Percentiles rank a stretch among this genome's conserved stretches.
phyloP scores from a whole-genome alignment of 495 filamentous ascomycete species.

The Penicillium herquei region DNA sequence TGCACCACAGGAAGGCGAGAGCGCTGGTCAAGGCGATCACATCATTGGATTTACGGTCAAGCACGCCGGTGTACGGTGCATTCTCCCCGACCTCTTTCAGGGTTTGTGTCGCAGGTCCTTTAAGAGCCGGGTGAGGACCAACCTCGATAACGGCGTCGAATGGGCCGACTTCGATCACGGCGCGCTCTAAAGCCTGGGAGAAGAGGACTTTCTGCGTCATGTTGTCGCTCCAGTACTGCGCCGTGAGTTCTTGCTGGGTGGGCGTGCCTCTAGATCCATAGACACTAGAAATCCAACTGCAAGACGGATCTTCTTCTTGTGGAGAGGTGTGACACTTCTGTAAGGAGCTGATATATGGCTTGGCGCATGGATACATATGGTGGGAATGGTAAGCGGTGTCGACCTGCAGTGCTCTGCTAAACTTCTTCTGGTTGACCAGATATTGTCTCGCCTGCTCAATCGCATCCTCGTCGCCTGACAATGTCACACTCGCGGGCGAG shows the following conservation, averaged over 20 bases:
- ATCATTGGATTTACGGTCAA: not conserved
- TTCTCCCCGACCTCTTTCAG: not conserved
- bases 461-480: conserved; percentile 31
- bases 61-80: not conserved
- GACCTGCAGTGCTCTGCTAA: conserved; percentile 34
- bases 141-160: conserved; percentile 2
- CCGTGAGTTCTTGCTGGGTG: not conserved
- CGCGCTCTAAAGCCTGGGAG: not conserved
- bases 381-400: conserved; percentile 9
- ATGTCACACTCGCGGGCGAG: conserved; percentile 28
- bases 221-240: conserved; percentile 3
- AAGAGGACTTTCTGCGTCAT: conserved; percentile 2
- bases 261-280: too few relatives aligned
- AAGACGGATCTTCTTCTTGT: too few relatives aligned
- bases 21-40: not conserved
- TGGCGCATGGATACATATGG: not conserved
- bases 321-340: not conserved
- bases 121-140: conserved; percentile 20
- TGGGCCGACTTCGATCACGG: not conserved
- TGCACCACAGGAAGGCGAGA: not conserved
- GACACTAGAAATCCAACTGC: conserved; percentile 26
- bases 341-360: not conserved
- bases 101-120: not conserved
- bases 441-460: too few relatives aligned
- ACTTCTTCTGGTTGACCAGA: too few relatives aligned